Conservation (phyloP, 352 stramenopile genomes). For the Phytophthora palmivora region DNA sequence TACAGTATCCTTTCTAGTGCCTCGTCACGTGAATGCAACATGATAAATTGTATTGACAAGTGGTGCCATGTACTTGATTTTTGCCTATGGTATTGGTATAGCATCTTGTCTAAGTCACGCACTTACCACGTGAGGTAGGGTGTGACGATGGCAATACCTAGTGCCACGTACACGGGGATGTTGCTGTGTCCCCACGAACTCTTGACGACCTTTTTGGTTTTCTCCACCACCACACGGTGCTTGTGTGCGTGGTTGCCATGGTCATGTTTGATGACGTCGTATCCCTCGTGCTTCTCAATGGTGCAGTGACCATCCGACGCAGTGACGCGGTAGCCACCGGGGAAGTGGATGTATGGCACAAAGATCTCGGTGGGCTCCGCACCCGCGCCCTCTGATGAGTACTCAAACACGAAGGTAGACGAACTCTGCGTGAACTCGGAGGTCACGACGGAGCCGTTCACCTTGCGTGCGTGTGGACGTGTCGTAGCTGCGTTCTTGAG, state of each 20-base stretch:
- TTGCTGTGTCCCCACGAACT: slow-evolving; percentile 30
- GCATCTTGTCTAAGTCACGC: background rate
- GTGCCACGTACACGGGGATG: slow-evolving; percentile 38
- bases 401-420: slow-evolving; percentile 71
- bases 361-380: slow-evolving; percentile 38
- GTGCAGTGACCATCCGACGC: slow-evolving; percentile 40
- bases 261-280: slow-evolving; percentile 54
- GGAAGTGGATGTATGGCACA: slow-evolving; percentile 45
- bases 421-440: slow-evolving; percentile 58
- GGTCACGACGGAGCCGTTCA: slow-evolving; percentile 58
- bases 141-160: slow-evolving; percentile 28
- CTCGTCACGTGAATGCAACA: background rate
- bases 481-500: slow-evolving; percentile 32
- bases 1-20: background rate
- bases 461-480: slow-evolving; percentile 67
- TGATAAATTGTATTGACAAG: slow-evolving; percentile 21
- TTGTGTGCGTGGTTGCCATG: slow-evolving; percentile 36
- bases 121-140: slow-evolving; percentile 33
- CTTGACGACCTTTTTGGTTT: slow-evolving; percentile 21
- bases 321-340: slow-evolving; percentile 41
- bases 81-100: slow-evolving; percentile 11
- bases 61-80: slow-evolving; percentile 3
- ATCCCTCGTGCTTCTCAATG: slow-evolving; percentile 54
- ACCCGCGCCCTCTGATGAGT: slow-evolving; percentile 22
- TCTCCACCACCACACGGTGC: slow-evolving; percentile 47